Percentiles rank a stretch among this genome's conserved stretches.
These are phyloP conservation scores for Malassezia sp. DNA, from an alignment of 1,284 basidiomycete species.

Conservation along the genomic window DNA sequence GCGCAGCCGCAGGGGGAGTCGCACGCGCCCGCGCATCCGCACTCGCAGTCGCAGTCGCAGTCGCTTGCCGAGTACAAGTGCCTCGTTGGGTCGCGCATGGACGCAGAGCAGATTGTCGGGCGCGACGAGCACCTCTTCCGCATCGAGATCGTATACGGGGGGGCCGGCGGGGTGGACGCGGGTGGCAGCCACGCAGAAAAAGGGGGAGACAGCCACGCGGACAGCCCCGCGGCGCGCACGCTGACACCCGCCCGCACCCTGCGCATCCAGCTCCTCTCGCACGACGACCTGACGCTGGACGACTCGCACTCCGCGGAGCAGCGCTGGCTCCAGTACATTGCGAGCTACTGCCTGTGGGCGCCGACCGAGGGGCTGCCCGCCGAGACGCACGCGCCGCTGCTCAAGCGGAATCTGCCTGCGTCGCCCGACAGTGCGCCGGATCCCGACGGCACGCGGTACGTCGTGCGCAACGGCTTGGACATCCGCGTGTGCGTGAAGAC, in stretches of 20 bases:
- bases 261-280: constrained; percentile 74
- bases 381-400: constrained; percentile 37
- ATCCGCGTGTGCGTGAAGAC: constrained; percentile 47
- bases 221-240: neutral
- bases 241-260: constrained; percentile 55
- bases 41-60: too few relatives aligned
- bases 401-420: constrained; percentile 26
- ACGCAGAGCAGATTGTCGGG: constrained; percentile 69
- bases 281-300: constrained; percentile 75
- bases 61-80: too few relatives aligned
- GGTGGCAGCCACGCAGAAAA: too few relatives aligned
- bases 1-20: too few relatives aligned
- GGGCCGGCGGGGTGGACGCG: neutral
- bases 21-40: too few relatives aligned
- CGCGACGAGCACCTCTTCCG: constrained; percentile 84
- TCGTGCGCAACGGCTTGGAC: constrained; percentile 54
- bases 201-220: too few relatives aligned
- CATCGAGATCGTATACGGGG: constrained; percentile 55
- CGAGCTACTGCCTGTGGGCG: constrained; percentile 57
- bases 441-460: constrained; percentile 21
- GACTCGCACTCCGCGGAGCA: constrained; percentile 70
- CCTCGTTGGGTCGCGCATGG: constrained; percentile 69
- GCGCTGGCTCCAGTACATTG: constrained; percentile 79
- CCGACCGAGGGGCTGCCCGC: constrained; percentile 40
- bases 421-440: constrained; percentile 4